These are phyloP conservation scores for Chaetomiaceae sp. DNA, from an alignment of 2,329 filamentous ascomycete genomes.

Conservation along the genomic window DNA sequence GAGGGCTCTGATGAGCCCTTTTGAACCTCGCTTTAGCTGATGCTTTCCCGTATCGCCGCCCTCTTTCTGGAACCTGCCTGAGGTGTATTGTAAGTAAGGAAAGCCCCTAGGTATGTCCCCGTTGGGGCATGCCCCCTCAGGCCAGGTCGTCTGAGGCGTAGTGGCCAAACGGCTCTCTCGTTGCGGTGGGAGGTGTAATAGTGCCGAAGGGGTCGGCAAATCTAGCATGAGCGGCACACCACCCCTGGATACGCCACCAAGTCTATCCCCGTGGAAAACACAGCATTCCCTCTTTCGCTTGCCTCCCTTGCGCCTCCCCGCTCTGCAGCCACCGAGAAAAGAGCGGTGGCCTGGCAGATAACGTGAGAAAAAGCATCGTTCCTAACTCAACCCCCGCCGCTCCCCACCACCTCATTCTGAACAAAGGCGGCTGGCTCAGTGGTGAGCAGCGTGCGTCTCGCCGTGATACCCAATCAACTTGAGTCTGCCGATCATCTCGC, in stretches of 20 bases:
- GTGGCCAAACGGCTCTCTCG: conserved; percentile 5
- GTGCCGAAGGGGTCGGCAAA: conserved; percentile 7
- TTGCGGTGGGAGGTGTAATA: conserved; percentile 9
- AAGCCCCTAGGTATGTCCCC: not conserved
- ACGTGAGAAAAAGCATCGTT: not conserved
- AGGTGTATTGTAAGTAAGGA: too few species aligned
- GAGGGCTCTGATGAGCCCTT: conserved; percentile 9
- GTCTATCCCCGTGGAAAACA: conserved; percentile 15
- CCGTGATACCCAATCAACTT: conserved; percentile 93
- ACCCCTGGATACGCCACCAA: conserved; percentile 16
- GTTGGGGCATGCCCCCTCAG: not conserved
- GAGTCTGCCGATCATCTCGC: conserved; percentile 92
- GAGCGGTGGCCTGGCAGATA: not conserved
- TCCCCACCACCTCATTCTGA: not conserved
- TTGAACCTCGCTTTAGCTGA: not conserved
- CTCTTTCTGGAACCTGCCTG: not conserved
- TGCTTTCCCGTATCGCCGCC: conserved; percentile 6
- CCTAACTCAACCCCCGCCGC: conserved; percentile 2
- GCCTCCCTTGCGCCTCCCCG: not conserved
- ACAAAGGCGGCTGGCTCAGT: conserved; percentile 39
- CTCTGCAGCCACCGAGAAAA: conserved; percentile 1
- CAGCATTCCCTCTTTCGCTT: not conserved
- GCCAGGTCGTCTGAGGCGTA: not conserved
- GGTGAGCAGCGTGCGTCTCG: conserved; percentile 55
- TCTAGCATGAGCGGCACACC: conserved; percentile 5